Evolutionary conservation across 83 land plant genomes (phyloP).

Genomic region (Diphasiastrum complanatum): DNA sequence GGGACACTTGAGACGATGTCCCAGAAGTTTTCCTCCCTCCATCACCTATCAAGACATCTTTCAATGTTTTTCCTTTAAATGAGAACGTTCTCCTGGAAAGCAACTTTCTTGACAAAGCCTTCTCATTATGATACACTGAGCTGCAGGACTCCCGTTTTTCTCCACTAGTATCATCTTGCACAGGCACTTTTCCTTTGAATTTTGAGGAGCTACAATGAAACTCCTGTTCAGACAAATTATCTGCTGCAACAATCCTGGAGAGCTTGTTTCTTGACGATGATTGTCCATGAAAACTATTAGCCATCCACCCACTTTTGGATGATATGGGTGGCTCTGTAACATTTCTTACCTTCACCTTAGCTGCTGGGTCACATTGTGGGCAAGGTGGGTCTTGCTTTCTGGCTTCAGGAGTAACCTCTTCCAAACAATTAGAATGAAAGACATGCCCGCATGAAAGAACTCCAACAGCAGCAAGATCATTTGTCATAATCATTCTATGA

Average conservation of each 20-base stretch:
- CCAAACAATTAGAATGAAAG: constrained; percentile 88
- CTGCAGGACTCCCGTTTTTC: no score
- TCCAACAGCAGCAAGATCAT: constrained; percentile 59
- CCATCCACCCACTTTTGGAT: constrained; percentile 4
- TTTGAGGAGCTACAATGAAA: no score
- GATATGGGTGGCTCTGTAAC: constrained; percentile 46
- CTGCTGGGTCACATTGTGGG: constrained; percentile 55
- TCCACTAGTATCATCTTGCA: no score
- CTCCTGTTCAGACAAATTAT: no score
- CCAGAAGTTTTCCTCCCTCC: no score
- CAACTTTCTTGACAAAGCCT: no score
- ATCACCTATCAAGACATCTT: no score
- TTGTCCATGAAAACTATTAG: background rate
- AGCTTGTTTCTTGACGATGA: constrained; percentile 23
- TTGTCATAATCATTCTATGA: constrained; percentile 41
- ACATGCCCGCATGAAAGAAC: constrained; percentile 83
- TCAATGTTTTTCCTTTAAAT: no score
- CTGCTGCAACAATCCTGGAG: constrained; percentile 31
- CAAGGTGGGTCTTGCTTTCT: constrained; percentile 70
- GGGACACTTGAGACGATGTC: no score
- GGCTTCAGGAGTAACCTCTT: constrained; percentile 52
- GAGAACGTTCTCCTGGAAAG: no score
- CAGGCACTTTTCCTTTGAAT: no score
- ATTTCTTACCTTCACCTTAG: constrained; percentile 38
- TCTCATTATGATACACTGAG: no score